Evolutionary conservation across 2,329 filamentous ascomycete species (phyloP).

Genomic region (Fusarium cyanostomum): DNA sequence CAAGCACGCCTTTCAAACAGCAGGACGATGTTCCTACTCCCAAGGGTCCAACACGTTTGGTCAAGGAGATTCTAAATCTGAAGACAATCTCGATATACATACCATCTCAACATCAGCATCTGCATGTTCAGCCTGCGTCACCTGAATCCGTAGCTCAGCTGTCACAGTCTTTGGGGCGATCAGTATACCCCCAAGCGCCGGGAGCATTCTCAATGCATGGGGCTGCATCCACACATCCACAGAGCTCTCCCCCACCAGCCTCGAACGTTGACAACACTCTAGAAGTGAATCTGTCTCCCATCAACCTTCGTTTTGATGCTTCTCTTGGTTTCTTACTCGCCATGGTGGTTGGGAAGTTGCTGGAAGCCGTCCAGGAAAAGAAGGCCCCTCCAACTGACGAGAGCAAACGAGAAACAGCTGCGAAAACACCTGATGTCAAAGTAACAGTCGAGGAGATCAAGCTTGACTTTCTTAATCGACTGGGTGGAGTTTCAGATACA

Average conservation of each 20-base stretch:
- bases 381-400: constrained; percentile 8
- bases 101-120: constrained; percentile 59
- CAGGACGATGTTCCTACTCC: constrained; percentile 59
- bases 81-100: constrained; percentile 63
- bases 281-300: constrained; percentile 62
- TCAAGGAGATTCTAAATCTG: constrained; percentile 64
- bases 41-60: constrained; percentile 62
- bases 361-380: constrained; percentile 54
- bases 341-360: constrained; percentile 60
- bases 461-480: constrained; percentile 64
- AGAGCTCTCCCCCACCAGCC: constrained; percentile 1
- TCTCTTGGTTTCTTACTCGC: constrained; percentile 65
- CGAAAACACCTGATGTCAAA: constrained; percentile 52
- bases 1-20: constrained; percentile 22
- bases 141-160: constrained; percentile 44
- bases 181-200: constrained; percentile 62
- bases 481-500: constrained; percentile 62
- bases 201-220: constrained; percentile 67
- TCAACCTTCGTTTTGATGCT: constrained; percentile 64
- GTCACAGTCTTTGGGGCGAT: constrained; percentile 48
- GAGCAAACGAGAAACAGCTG: constrained; percentile 17
- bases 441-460: constrained; percentile 60
- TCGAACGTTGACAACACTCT: constrained; percentile 44
- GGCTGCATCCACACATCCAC: constrained; percentile 13
- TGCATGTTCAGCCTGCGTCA: constrained; percentile 48